These are phyloP conservation scores for Parietaria judaica DNA, from an alignment of 306 rosid genomes.

Conservation along the genomic window DNA sequence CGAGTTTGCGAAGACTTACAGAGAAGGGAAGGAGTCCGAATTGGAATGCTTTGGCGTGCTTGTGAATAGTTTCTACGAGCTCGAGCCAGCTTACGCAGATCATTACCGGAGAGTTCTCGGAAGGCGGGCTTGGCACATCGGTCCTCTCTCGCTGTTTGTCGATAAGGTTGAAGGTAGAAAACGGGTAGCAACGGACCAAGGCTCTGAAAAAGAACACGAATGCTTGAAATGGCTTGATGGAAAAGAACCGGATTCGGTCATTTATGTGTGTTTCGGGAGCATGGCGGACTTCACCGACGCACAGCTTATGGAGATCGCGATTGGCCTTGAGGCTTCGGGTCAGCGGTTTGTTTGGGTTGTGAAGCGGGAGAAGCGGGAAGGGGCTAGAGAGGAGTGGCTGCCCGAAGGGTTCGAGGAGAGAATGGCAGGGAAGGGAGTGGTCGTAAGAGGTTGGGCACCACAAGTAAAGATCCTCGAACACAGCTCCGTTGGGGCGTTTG, in stretches of 20 bases:
- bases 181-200: constrained; percentile 18
- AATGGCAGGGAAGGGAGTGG: constrained; percentile 36
- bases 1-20: neutral
- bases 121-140: constrained; percentile 26
- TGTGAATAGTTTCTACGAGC: constrained; percentile 31
- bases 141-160: constrained; percentile 23
- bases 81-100: constrained; percentile 27
- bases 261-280: constrained; percentile 47
- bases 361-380: constrained; percentile 3
- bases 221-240: constrained; percentile 26
- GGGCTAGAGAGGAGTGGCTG: constrained; percentile 18
- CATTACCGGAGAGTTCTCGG: constrained; percentile 20
- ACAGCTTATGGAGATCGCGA: constrained; percentile 43
- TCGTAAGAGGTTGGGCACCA: constrained; percentile 63
- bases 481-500: constrained; percentile 40
- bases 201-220: constrained; percentile 15
- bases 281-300: constrained; percentile 18
- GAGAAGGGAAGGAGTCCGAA: neutral
- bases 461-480: constrained; percentile 55
- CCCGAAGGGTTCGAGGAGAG: constrained; percentile 24
- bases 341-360: constrained; percentile 43
- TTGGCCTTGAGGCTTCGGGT: constrained; percentile 38
- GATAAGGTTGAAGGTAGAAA: constrained; percentile 30
- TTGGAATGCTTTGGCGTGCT: constrained; percentile 17
- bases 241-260: constrained; percentile 30